Evolutionary conservation across 768 basidiomycete species (phyloP).

Genomic region (Lactarius hatsudake): DNA sequence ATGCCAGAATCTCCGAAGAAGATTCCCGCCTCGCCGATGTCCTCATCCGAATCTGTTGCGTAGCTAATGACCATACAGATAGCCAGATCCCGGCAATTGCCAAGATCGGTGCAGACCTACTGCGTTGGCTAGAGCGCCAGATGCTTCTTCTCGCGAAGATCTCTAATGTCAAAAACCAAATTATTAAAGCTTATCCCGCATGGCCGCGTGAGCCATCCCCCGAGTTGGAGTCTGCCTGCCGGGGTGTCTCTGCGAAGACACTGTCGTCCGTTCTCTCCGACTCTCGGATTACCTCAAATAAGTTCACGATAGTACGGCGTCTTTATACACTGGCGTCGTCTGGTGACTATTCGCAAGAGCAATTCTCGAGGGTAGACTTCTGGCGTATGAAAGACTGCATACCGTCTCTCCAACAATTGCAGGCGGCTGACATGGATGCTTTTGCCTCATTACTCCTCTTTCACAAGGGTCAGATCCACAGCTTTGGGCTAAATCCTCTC

Average conservation of each 20-base stretch:
- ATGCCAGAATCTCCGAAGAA: conserved; percentile 39
- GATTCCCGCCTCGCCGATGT: conserved; percentile 61
- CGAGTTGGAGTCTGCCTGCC: conserved; percentile 44
- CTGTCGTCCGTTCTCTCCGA: conserved; percentile 58
- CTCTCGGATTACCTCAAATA: conserved; percentile 61
- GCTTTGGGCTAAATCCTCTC: conserved; percentile 54
- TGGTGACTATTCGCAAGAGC: conserved; percentile 39
- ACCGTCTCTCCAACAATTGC: conserved; percentile 51
- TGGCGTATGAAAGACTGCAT: conserved; percentile 85
- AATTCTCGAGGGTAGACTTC: conserved; percentile 62
- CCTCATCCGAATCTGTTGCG: conserved; percentile 64
- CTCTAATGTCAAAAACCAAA: conserved; percentile 40
- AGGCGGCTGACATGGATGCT: conserved; percentile 65
- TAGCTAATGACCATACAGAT: conserved; percentile 53
- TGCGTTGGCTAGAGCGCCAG: conserved; percentile 63
- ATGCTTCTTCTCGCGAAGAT: conserved; percentile 42
- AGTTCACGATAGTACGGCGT: conserved; percentile 71
- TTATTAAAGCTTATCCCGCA: conserved; percentile 59
- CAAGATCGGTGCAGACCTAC: conserved; percentile 46
- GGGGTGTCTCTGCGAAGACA: conserved; percentile 45
- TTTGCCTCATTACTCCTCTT: conserved; percentile 64
- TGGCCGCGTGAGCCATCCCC: conserved; percentile 69
- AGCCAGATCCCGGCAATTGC: conserved; percentile 33
- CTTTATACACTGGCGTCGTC: conserved; percentile 49
- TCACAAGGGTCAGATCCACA: conserved; percentile 58